Base-by-base conservation (phyloP, 305 asterid genomes). In the Solanum hybrid region DNA sequence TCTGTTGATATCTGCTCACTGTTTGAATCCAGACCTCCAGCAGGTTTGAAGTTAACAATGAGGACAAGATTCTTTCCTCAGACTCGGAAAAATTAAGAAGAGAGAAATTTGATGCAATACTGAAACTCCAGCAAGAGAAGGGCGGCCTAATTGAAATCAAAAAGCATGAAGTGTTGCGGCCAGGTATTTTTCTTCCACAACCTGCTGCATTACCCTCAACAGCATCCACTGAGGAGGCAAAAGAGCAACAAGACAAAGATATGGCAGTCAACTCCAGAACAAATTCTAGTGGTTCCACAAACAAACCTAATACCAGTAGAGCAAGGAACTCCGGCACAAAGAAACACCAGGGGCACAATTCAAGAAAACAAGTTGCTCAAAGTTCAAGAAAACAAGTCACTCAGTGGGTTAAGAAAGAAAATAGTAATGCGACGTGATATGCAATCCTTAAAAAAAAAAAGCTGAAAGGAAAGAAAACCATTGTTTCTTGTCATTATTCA, bases 101-200 rank as follows among this genome's bases (percentile, higher is more conserved):
- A 91, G 91, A 93, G 36, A 95, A 93, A 90, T 93, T 94, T 40
- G 98, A 95, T 89, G 94, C 96, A 84, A 90, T 94, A 86, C 89
- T 94, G 89, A 94, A 93, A 83, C 94, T 94, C 90, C 99, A 97
- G 93, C 94, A 95, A 91, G 97, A 97, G 91, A 95, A 97, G 12
- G 90, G 93, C 92, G 98, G 99, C 76, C 92, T 97, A 92, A 97
- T 97, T 78, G 99, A 97, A 89, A 94, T 95, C 39, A 96, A 94
- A 91, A 95, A 69, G 83, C 93, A 69, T 12, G 98, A 94, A 92
- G 98, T 97, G 67, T 90, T 97, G 77, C 71, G 93, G 91, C 99
- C 99, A 0, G 99, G 99, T 69, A 91, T 95, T 94, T 97, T 92
- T 93, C 98, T 97, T 93, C 98, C 97, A 16, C 96, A 80, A 89